These are phyloP conservation scores for Royoungia palumana DNA, from an alignment of 768 basidiomycete genomes.

Conservation along the genomic window DNA sequence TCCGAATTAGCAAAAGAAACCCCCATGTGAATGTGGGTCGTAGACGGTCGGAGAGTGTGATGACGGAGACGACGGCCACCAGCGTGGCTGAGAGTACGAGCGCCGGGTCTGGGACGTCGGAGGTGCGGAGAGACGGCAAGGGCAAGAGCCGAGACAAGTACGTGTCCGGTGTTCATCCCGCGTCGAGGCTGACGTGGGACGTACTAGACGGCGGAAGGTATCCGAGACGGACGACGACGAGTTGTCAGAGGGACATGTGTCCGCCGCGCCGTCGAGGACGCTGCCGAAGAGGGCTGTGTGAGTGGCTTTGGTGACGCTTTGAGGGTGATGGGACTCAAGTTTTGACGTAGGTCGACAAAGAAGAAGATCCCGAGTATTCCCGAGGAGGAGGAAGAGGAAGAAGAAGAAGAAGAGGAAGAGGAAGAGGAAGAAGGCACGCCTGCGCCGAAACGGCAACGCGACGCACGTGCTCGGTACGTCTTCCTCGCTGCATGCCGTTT, in stretches of 20 bases:
- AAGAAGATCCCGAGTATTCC: slow-evolving; percentile 27
- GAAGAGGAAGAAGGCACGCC: slow-evolving; percentile 43
- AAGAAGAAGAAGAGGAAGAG: slow-evolving; percentile 40
- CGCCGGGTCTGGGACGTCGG: slow-evolving; percentile 32
- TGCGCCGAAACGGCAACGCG: slow-evolving; percentile 17
- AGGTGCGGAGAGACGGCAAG: slow-evolving; percentile 21
- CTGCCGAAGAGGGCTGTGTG: slow-evolving; percentile 62
- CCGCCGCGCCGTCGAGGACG: slow-evolving; percentile 43
- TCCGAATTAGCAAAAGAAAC: too few species aligned
- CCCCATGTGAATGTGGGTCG: background rate
- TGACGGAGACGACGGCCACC: slow-evolving; percentile 41
- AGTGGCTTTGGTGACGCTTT: slow-evolving; percentile 16
- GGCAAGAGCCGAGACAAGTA: slow-evolving; percentile 40
- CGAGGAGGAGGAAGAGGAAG: slow-evolving; percentile 40
- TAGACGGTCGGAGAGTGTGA: slow-evolving; percentile 60
- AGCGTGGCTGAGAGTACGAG: slow-evolving; percentile 37
- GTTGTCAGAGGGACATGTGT: slow-evolving; percentile 26
- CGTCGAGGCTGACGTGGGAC: background rate
- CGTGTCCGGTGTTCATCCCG: slow-evolving; percentile 12
- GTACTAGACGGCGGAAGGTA: slow-evolving; percentile 49
- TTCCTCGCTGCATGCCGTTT: background rate
- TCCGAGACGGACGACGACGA: slow-evolving; percentile 47
- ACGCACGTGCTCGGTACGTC: slow-evolving; percentile 10
- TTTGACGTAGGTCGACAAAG: slow-evolving; percentile 36
- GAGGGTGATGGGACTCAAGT: background rate